Base-by-base conservation (phyloP, 345 rosid species). In the Hirschfeldia incana region DNA sequence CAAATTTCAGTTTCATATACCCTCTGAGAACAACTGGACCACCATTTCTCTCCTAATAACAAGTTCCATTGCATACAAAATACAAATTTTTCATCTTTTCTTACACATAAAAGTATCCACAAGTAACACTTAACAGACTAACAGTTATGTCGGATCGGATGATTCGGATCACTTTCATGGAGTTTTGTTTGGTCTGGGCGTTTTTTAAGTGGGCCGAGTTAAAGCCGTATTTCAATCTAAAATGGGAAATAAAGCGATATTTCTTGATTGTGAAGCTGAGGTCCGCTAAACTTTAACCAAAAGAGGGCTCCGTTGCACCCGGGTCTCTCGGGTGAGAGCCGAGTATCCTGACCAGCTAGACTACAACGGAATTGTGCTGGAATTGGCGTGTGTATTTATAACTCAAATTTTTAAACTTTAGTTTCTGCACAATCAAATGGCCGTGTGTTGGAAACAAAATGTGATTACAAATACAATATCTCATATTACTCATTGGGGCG, bases 281-380 rank as follows among this genome's bases (percentile, higher is more conserved):
- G 49, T 42, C 49, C 49, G 13, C n/a, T n/a, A 42, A 42, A 42
- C 49, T 12, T 42, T 9, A 42, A 13, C 49, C 49, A 42, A 42
- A 42, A 39, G 46, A 2, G 8, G 7, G 8, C 42, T 36, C 42
- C 42, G 11, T 36, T 36, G 42, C 42, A 85, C 87, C 83, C 83
- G 89, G 87, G 87, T 85, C 90, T 78, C 83, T 86, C 85, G 85
- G 85, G 88, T 85, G 96, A 87, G 90, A 89, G 92, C 88, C 91
- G 84, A 88, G 84, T 88, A 88, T 86, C 92, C 91, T 86, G 44
- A 88, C 91, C 83, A 72, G 72, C 81, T 81, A 81, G 83, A 81
- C 80, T 76, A 81, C 84, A 75, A 76, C 81, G 81, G 80, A 1
- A 71, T 16, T 16, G 5, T 67, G 42, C 3, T 36, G 9, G 42